phyloP scores from a whole-genome alignment of 495 filamentous ascomycete species.

The Hypoxylon subgilvum region DNA sequence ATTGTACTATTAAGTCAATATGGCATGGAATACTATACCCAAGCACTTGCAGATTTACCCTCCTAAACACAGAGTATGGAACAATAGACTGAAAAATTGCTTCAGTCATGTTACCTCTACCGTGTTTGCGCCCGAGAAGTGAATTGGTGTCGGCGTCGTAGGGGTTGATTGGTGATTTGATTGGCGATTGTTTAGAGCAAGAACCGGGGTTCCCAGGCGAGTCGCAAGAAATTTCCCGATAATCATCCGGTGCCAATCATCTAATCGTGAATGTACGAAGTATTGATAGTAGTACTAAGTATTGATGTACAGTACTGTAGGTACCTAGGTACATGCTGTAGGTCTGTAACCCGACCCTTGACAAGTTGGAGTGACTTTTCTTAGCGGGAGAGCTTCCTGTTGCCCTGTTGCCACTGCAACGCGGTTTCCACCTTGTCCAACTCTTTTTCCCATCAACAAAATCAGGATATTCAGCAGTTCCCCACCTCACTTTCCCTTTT shows the following conservation, averaged over 20 bases:
- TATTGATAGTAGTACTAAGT: too few species aligned
- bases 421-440: slow-evolving; percentile 27
- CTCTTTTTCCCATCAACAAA: slow-evolving; percentile 29
- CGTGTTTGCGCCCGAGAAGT: too few species aligned
- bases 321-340: too few species aligned
- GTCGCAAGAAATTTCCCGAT: slow-evolving; percentile 21
- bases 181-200: slow-evolving; percentile 15
- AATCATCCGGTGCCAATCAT: slow-evolving; percentile 23
- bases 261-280: too few species aligned
- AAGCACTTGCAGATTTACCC: too few species aligned
- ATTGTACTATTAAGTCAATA: slow-evolving; percentile 7
- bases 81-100: background rate
- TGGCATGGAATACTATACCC: background rate
- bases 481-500: slow-evolving; percentile 8
- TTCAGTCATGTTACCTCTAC: too few species aligned
- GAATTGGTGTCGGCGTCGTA: too few species aligned
- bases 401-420: slow-evolving; percentile 37
- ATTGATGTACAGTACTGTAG: too few species aligned
- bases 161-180: too few species aligned
- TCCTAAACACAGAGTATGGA: background rate
- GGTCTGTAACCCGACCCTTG: background rate
- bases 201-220: background rate
- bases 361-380: slow-evolving; percentile 1
- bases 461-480: slow-evolving; percentile 12
- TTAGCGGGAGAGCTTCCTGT: background rate